Base-by-base conservation (phyloP, 371 early-diverging fungal species). In the Capillidium heterosporum region DNA sequence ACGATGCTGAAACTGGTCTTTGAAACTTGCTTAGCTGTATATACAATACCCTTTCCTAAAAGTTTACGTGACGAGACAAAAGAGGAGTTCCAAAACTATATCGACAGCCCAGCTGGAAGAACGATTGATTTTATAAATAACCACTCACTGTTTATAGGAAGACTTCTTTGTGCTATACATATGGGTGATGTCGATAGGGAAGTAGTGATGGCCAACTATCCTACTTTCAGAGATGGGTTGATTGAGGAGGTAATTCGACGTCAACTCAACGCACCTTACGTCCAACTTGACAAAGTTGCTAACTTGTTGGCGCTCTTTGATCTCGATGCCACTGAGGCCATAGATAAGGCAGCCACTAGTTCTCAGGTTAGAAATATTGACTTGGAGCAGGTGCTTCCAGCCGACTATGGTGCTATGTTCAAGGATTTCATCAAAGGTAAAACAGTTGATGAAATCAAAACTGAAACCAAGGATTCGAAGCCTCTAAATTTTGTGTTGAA, bases 1-100 rank as follows among this genome's bases (percentile, higher is more conserved):
- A 55, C 57, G 5, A 67, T 66, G 56, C 56, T 65, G 42, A 55
- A 59, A 39, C 55, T 67, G 39, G 63, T 69, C 35, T 61, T 69
- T 21, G 64, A 67, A 32, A 67, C 67, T 26, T 69, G 69, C 39
- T 65, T 67, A 52, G 65, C 61, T 23, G 65, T 69, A 48, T 69
- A 69, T 56, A 50, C 27, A 29, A 47, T 32, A 48, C n/a, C 40
- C 13, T 40, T 13, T 40, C 60, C 69, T 10, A 60, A n/a, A 10
- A 58, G n/a, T 1, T 46, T 69, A 5, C 65, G 65, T 26, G 65
- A 65, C 21, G 53, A 50, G 24, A 67, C 63, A 15, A 63, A 60
- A 48, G 39, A 32, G 5, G 21, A 65, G 56, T 61, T 67, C 13
- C 49, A 63, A 51, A 56, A 65, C 32, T 69, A 57, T 40, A 59